Evolutionary conservation across 371 early-diverging fungal genomes (phyloP), one percentile per base, ranked within the genome.

Genomic region (Mucor plumbeus): DNA sequence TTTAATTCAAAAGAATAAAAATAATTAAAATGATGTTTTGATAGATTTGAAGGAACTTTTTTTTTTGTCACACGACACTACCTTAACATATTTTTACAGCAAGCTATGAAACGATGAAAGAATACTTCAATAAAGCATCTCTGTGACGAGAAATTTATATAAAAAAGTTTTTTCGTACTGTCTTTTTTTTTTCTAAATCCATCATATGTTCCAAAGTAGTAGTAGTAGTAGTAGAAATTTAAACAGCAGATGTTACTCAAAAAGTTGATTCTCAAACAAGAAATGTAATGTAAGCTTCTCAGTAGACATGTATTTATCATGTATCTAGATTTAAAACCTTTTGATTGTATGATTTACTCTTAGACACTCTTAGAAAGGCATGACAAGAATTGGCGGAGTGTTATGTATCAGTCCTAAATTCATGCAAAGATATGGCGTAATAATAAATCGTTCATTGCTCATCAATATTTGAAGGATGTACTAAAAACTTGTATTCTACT

Each of bases 61-160:
- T 48, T 50, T 50, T 21, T 50, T 11, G 50, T 50, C 50, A 50
- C 50, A 50, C 19, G 50, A 50, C 50, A 50, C 50, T 50, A 50
- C 50, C 50, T 50, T 50, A 50, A 50, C 50, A 50, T 50, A 21
- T 26, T 21, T 50, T 9, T 50, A 50, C 4, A 50, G 50, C 26
- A 19, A 50, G 9, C 50, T 50, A 50, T 50, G 50, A 50, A 50
- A 50, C 50, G 50, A 50, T 50, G 50, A 50, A 50, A 50, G 44
- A 44, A n/a, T 17, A 44, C 15, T 44, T 44, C 44, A 5, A 44
- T 44, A 44, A 5, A n/a, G 44, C 44, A 44, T 17, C 17, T 44
- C 17, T n/a, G 44, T 44, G 44, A 44, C 44, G 44, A 44, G 44
- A 50, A 19, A 50, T 19, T 21, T 50, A 50, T 5, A 50, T 19